Conservation (phyloP, 179 eudicot genomes). For the Monotropa hypopitys region DNA sequence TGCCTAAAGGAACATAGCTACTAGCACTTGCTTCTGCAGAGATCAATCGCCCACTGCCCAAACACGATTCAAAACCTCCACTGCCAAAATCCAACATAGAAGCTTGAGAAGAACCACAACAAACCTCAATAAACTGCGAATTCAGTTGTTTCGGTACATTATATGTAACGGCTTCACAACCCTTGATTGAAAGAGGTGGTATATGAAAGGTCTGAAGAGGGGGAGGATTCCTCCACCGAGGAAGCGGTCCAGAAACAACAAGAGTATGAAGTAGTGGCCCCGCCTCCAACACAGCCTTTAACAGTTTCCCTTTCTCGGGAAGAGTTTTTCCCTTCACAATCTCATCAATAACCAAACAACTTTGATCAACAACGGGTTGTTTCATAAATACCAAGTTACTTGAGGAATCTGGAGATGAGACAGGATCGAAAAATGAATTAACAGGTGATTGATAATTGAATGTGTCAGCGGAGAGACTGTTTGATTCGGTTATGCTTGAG, state of each 20-base stretch:
- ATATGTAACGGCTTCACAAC: conserved; percentile 6
- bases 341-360: conserved; percentile 31
- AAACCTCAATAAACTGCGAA: conserved; percentile 17
- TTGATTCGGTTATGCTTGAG: conserved; percentile 32
- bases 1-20: conserved; percentile 12
- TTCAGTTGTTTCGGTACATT: conserved; percentile 9
- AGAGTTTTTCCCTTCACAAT: conserved; percentile 40
- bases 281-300: conserved; percentile 56
- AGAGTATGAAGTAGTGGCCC: conserved; percentile 74
- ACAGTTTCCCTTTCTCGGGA: conserved; percentile 58
- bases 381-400: neutral
- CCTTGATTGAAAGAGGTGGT: conserved; percentile 40
- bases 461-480: conserved; percentile 17
- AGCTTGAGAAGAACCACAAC: conserved; percentile 12
- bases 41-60: neutral
- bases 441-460: conserved; percentile 13
- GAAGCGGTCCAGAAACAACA: conserved; percentile 66
- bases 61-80: neutral
- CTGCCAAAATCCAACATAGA: conserved; percentile 23
- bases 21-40: neutral
- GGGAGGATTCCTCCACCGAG: conserved; percentile 73
- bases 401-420: conserved; percentile 18
- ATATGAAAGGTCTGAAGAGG: conserved; percentile 29
- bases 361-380: conserved; percentile 21
- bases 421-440: conserved; percentile 19